phyloP scores from a whole-genome alignment of 495 filamentous ascomycete species.

The Penicillium arizonense region DNA sequence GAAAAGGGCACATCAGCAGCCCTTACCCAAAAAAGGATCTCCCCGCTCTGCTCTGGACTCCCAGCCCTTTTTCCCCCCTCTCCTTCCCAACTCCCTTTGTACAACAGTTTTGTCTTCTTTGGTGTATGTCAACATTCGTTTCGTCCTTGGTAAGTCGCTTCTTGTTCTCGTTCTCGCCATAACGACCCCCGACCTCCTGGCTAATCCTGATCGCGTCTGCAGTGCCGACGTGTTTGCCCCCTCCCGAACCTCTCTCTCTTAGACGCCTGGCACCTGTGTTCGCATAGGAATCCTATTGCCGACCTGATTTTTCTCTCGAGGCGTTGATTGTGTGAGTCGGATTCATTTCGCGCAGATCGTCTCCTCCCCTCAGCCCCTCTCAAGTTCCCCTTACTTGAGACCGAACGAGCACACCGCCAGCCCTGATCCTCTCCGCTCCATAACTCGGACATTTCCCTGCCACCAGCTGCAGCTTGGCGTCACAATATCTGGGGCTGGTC shows the following conservation, averaged over 20 bases:
- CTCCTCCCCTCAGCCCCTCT: slow-evolving; percentile 44
- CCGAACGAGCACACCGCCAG: slow-evolving; percentile 38
- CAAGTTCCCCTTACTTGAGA: slow-evolving; percentile 38
- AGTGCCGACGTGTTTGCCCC: slow-evolving; percentile 20
- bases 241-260: slow-evolving; percentile 5
- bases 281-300: slow-evolving; percentile 12
- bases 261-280: slow-evolving; percentile 13
- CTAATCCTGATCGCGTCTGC: no score
- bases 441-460: slow-evolving; percentile 3
- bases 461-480: slow-evolving; percentile 1
- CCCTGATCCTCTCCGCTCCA: slow-evolving; percentile 12
- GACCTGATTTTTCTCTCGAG: slow-evolving; percentile 30
- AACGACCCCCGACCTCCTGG: no score
- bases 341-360: slow-evolving; percentile 30
- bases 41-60: slow-evolving; percentile 30
- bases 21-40: slow-evolving; percentile 26
- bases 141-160: slow-evolving; percentile 21
- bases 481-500: slow-evolving; percentile 7
- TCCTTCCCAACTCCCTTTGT: slow-evolving; percentile 36
- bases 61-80: slow-evolving; percentile 16
- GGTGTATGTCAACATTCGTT: slow-evolving; percentile 27
- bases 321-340: slow-evolving; percentile 47
- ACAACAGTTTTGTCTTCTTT: slow-evolving; percentile 35
- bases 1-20: slow-evolving; percentile 10
- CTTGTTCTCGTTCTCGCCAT: no score